Evolutionary conservation across 2,329 filamentous ascomycete species (phyloP), one percentile per base, ranked within the genome.

Genomic region (Hypoxylon sp.): DNA sequence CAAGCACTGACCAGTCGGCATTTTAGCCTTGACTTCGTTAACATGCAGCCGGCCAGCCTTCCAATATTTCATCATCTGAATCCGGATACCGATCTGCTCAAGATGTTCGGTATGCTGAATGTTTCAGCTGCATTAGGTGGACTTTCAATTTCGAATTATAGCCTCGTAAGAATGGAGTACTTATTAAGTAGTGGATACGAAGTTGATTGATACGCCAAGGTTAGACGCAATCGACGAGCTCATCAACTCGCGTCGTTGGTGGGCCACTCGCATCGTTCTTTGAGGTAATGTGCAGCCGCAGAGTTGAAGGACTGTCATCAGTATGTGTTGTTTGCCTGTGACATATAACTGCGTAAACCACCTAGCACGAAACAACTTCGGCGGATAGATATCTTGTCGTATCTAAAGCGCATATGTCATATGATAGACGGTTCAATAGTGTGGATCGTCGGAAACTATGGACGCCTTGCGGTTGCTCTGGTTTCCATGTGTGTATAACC

Each of bases 1-100:
- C 34, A 26, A 56, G 49, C 37, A 43, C 37, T 43, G 44, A 30
- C 51, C 50, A 52, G 28, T 17, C 26, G 19, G 6, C 30, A 15
- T 26, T 41, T 56, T 46, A 59, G 56, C 56, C 52, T 52, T 47
- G 39, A 62, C 53, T 49, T 54, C 53, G 53, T 52, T 10, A 41
- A 15, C 10, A 37, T 5, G 32, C 17, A n/a, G 4, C n/a, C 8
- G 11, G 37, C 37, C 41, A 15, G 20, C 41, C 37, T 47, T 46
- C n/a, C 15, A 34, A 47, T 49, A 26, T 28, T 30, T 56, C 39
- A 46, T 59, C 55, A 56, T 52, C 17, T 52, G 51, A 46, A 55
- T 56, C 47, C 11, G 26, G 17, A 37, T n/a, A 30, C 22, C 8
- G 30, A 28, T n/a, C 32, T 15, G 26, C 39, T 49, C 44, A 44